Evolutionary conservation across 306 rosid genomes (phyloP).

Genomic region (Sicyos baderoa): DNA sequence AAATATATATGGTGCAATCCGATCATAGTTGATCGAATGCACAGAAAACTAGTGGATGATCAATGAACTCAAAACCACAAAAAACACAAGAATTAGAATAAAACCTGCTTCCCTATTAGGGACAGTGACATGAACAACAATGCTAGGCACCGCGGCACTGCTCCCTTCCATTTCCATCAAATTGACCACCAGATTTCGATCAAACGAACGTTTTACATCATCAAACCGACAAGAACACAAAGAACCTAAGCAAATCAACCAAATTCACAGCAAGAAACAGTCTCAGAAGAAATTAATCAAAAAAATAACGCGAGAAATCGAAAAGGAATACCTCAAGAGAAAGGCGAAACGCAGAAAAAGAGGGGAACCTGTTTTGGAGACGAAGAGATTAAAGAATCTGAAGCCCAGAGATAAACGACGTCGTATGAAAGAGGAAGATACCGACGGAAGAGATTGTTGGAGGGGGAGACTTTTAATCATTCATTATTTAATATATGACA

Average conservation of each 20-base stretch:
- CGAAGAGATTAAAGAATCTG: constrained; percentile 46
- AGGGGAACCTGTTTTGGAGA: constrained; percentile 45
- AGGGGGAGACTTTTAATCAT: no score
- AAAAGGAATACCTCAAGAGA: constrained; percentile 34
- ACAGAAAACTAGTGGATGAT: neutral
- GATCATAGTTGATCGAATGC: neutral
- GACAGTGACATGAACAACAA: constrained; percentile 89
- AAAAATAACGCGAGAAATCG: neutral
- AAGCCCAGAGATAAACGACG: constrained; percentile 71
- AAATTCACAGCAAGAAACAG: neutral
- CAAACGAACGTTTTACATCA: constrained; percentile 25
- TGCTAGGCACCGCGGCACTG: constrained; percentile 61
- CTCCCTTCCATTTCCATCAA: constrained; percentile 53
- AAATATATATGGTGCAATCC: no score
- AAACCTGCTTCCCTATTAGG: constrained; percentile 85
- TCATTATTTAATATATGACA: no score
- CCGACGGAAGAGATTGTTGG: no score
- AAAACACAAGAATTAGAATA: neutral
- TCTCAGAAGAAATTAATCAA: neutral
- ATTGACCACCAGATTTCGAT: constrained; percentile 40
- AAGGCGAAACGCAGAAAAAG: constrained; percentile 38
- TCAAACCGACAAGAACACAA: neutral
- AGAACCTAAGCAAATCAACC: neutral
- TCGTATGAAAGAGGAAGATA: constrained; percentile 35
- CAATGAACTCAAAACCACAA: neutral